These are phyloP conservation scores for Chrysanthemum makinoi DNA, from an alignment of 129 eudicot genomes.

Conservation along the genomic window DNA sequence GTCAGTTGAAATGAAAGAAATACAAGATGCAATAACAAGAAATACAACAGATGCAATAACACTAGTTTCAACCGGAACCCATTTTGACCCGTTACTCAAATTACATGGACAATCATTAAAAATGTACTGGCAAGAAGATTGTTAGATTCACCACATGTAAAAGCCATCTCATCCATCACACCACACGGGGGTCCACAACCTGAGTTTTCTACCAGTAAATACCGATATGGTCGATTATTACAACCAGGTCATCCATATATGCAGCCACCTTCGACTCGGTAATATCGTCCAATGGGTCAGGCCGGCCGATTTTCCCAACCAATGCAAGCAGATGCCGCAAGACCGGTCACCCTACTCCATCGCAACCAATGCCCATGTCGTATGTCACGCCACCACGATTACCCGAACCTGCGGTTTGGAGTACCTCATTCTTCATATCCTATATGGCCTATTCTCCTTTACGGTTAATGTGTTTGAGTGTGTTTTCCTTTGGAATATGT, in stretches of 20 bases:
- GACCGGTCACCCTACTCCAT: slow-evolving; percentile 58
- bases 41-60: no score
- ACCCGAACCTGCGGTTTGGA: slow-evolving; percentile 52
- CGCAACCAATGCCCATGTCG: slow-evolving; percentile 56
- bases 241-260: slow-evolving; percentile 67
- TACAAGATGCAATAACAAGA: no score
- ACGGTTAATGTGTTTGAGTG: slow-evolving; percentile 6
- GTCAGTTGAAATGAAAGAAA: no score
- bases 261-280: slow-evolving; percentile 53
- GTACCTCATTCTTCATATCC: slow-evolving; percentile 62
- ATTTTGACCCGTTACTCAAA: no score
- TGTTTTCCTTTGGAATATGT: slow-evolving; percentile 16
- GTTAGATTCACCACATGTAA: no score
- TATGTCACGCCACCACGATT: slow-evolving; percentile 60
- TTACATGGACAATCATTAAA: no score
- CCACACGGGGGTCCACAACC: no score
- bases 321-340: slow-evolving; percentile 52
- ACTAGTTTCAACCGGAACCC: no score
- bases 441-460: slow-evolving; percentile 35
- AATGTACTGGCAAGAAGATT: no score
- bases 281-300: slow-evolving; percentile 72
- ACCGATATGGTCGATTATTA: no score
- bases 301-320: slow-evolving; percentile 71
- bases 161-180: no score
- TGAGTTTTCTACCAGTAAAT: no score